A percentile compares a stretch with the other conserved stretches of the same genome.
These are phyloP conservation scores for Ogataea ganodermae DNA, from an alignment of 805 yeast genomes.

Conservation along the genomic window DNA sequence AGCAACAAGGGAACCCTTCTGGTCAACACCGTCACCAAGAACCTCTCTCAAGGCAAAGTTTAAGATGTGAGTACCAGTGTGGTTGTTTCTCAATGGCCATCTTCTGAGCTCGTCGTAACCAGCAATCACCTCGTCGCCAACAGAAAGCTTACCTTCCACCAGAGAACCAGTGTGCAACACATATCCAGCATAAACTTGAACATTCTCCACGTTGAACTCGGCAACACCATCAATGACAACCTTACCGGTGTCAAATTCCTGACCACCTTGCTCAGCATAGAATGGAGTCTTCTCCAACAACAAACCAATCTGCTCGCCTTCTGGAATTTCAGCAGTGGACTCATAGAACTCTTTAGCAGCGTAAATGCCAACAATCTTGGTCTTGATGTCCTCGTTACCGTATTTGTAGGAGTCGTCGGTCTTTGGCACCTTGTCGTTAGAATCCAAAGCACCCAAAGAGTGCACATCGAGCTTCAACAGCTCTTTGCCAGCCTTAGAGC, in stretches of 20 bases:
- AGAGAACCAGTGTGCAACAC: conserved; percentile 92
- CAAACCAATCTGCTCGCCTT: conserved; percentile 67
- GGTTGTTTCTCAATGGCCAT: conserved; percentile 96
- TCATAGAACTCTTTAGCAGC: conserved; percentile 64
- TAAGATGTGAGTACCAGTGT: conserved; percentile 95
- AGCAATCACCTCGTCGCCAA: conserved; percentile 75
- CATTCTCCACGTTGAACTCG: conserved; percentile 89
- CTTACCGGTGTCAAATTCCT: conserved; percentile 93
- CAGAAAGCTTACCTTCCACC: conserved; percentile 70
- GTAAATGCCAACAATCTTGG: conserved; percentile 71
- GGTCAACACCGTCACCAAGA: conserved; percentile 86
- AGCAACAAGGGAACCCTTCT: conserved; percentile 95
- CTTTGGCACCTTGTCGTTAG: conserved; percentile 61
- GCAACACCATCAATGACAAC: conserved; percentile 83
- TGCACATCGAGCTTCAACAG: conserved; percentile 89
- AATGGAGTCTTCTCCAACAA: conserved; percentile 88
- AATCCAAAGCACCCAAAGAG: conserved; percentile 70
- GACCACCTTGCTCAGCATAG: conserved; percentile 99
- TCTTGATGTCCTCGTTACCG: conserved; percentile 65
- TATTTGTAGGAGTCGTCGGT: conserved; percentile 86
- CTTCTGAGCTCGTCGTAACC: conserved; percentile 92
- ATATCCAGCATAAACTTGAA: conserved; percentile 90
- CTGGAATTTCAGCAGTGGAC: conserved; percentile 36
- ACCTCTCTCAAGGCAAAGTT: conserved; percentile 86
- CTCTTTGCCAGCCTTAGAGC: conserved; percentile 53